phyloP scores from a whole-genome alignment of 768 basidiomycete genomes.

The Leucocoprinus leucothites region DNA sequence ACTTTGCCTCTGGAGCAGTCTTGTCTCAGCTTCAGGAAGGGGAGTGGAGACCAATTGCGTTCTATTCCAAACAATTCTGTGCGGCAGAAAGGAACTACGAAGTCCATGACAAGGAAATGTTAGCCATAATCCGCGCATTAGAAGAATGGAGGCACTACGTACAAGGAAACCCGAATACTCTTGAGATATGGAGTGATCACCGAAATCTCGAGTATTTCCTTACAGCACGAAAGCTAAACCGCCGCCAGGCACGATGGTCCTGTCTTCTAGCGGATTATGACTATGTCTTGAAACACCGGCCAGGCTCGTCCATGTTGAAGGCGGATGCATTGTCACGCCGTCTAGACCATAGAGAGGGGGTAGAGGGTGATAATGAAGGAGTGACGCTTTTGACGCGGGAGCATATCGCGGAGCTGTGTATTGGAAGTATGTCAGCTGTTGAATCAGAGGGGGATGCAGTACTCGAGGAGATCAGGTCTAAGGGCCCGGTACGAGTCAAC shows the following conservation, averaged over 20 bases:
- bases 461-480: no score
- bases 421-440: no score
- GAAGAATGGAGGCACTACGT: slow-evolving; percentile 27
- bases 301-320: no score
- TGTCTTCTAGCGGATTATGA: no score
- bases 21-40: slow-evolving; percentile 20
- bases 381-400: no score
- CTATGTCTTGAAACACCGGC: no score
- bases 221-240: slow-evolving; percentile 25
- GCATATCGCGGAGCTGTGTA: no score
- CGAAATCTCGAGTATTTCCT: slow-evolving; percentile 42
- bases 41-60: slow-evolving; percentile 35
- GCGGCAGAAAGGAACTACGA: slow-evolving; percentile 31
- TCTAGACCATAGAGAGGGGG: no score
- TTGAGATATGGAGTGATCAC: slow-evolving; percentile 32
- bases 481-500: no score
- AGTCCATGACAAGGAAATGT: slow-evolving; percentile 40
- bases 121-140: slow-evolving; percentile 37
- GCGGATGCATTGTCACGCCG: no score
- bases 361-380: no score
- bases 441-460: no score
- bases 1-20: slow-evolving; percentile 29
- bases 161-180: slow-evolving; percentile 15
- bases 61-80: slow-evolving; percentile 28
- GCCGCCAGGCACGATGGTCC: not conserved